Evolutionary conservation across 768 basidiomycete species (phyloP).

Genomic region (Chalciporus sphaerocephalus): DNA sequence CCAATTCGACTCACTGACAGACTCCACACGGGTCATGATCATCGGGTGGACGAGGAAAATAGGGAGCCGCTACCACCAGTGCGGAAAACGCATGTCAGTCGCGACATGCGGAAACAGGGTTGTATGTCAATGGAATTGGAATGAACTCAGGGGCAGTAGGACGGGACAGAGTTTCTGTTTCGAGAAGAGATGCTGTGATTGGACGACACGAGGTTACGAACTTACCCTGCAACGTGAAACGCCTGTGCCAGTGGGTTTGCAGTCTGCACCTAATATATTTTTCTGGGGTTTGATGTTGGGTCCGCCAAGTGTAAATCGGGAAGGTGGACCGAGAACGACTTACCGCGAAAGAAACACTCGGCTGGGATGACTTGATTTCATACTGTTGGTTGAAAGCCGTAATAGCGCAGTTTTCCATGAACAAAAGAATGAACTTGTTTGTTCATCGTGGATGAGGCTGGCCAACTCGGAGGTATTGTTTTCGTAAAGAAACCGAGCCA

Average conservation of each 20-base stretch:
- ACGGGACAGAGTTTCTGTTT: constrained; percentile 10
- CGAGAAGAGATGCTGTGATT: constrained; percentile 17
- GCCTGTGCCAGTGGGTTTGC: background rate
- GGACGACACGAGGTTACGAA: constrained; percentile 18
- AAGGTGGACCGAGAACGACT: background rate
- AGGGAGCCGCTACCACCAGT: constrained; percentile 6
- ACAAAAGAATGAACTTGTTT: constrained; percentile 13
- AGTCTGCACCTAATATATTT: background rate
- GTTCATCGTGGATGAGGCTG: constrained; percentile 11
- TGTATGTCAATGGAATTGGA: constrained; percentile 11
- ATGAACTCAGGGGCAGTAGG: constrained; percentile 8
- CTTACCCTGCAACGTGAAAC: constrained; percentile 3
- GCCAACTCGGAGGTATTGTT: constrained; percentile 8
- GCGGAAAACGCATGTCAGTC: constrained; percentile 17
- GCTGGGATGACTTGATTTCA: background rate
- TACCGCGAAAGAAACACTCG: background rate
- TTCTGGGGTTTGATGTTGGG: background rate
- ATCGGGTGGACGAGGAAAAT: too few species aligned
- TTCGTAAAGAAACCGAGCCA: constrained; percentile 7
- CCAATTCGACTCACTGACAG: too few species aligned
- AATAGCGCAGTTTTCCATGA: background rate
- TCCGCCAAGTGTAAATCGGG: background rate
- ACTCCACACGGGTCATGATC: too few species aligned
- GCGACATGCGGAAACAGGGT: constrained; percentile 22
- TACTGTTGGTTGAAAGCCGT: background rate